Conservation (phyloP, 106 monocot genomes). For the Platanthera guangdongensis region DNA sequence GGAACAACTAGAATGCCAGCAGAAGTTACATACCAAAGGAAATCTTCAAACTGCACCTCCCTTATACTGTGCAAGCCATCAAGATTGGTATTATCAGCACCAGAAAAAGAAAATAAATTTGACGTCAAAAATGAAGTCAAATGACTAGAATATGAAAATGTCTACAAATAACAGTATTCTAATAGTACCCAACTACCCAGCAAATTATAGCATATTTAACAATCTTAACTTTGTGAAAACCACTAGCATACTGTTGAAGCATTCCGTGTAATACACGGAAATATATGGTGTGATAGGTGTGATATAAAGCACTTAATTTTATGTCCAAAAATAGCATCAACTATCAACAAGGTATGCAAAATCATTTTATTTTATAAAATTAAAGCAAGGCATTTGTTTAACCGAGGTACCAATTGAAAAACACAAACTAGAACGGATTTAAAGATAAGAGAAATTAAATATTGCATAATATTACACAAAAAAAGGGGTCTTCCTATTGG, state of each 20-base stretch:
- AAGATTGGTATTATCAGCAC: conserved; percentile 8
- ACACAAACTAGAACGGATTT: background rate
- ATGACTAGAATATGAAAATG: background rate
- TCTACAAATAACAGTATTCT: background rate
- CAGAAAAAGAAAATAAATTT: background rate
- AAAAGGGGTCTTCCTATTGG: background rate
- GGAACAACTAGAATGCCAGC: background rate
- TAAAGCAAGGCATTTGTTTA: background rate
- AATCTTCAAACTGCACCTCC: conserved; percentile 70
- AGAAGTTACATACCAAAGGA: conserved; percentile 72
- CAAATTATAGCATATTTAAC: background rate
- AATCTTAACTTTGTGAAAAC: background rate
- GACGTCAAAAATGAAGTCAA: conserved; percentile 1
- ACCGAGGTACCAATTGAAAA: background rate
- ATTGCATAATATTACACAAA: background rate
- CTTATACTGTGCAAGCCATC: conserved; percentile 26
- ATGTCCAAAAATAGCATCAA: background rate
- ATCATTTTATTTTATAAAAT: background rate
- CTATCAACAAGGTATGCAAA: background rate
- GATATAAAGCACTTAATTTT: background rate
- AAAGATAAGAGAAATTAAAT: background rate
- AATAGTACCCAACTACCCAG: background rate
- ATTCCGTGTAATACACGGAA: background rate
- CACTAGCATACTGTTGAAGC: background rate
- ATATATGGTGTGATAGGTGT: background rate